Evolutionary conservation across 768 basidiomycete genomes (phyloP), one percentile per base, ranked within the genome.

Genomic region (Tulasnella sp.): DNA sequence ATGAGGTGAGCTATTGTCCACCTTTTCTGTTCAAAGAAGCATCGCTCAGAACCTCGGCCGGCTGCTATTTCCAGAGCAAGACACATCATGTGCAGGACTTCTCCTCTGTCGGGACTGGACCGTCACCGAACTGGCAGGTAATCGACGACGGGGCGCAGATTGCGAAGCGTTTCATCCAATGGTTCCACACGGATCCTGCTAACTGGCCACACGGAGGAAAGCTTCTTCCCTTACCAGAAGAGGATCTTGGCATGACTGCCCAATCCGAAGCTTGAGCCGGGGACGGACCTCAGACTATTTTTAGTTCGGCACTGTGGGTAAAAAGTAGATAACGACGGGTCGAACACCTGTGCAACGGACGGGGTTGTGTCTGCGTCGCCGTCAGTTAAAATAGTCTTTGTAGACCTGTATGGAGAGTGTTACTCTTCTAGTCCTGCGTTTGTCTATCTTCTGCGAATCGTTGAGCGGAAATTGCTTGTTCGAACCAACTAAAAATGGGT

Each of bases 51-150:
- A 58, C 3, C 38, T 48, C 24, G 34, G 6, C 39, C n/a, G n/a
- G 19, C n/a, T 56, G 7, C 21, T 16, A 19, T 31, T 2, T 38
- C 40, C 71, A 77, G 76, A 75, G 27, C 31, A 46, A 34, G 27
- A n/a, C 58, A 2, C 10, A 77, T 36, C 8, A 62, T 9, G 76
- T 77, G 2, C 46, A 77, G 34, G 76, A 77, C 42, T 77, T 77
- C 27, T 77, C 76, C 3, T 77, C 46, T 5, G 58, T 77, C 56
- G 56, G 36, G 27, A 10, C 76, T 21, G 38, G 31, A 10, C 16
- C 76, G 24, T 77, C 76, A 16, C 24, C 56, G 8, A 77, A 77
- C 38, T 77, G 76, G 76, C 31, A 16, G 27, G n/a, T 3, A 34
- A 7, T 68, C 34, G n/a, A 3, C 31, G 62, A 68, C n/a, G 62